Base-by-base conservation (phyloP, 2,329 filamentous ascomycete genomes). In the Cercospora nicotianae region DNA sequence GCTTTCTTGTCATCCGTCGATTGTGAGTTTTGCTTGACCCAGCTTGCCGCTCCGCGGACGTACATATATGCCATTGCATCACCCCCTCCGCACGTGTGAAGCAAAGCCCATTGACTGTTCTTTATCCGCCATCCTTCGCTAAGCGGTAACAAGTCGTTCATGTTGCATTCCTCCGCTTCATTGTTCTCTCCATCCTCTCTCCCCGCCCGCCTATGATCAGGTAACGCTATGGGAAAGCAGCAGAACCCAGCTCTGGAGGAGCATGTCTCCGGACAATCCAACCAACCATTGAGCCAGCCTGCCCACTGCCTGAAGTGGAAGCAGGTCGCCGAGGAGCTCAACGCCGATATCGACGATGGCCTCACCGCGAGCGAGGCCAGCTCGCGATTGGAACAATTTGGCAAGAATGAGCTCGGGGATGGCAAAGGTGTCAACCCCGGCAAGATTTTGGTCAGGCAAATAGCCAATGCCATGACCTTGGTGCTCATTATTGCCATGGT, bases 391-490 rank as follows among this genome's bases (percentile, higher is more conserved):
- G 79, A 84, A 23, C 83, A 85, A 67, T 88, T 90, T 76, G 89
- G 90, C 60, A 82, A 79, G 18, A 93, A 93, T 80, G 89, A 92
- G 75, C 83, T 93, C 20, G 87, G 92, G 55, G 87, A 91, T 20
- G 89, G 85, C 20, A 87, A 86, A 30, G 87, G 86, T 30, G 88
- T 93, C 59, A 86, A 76, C 85, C 89, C 90, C 83, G 89, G 85
- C 74, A 93, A 89, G 73, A 91, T 93, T 51, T 81, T 93, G 58
- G 81, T 90, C 67, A 89, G 90, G 73, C 91, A 93, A 77, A 79
- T 92, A 23, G 87, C 89, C 76, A 93, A 93, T 82, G 90, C 91
- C 67, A 92, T 93, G 91, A 90, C 91, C 71, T 77, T 91, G 78
- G 89, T 83, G 5, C 76, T 84, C n/a, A 80, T 84, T 39, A 73